Evolutionary conservation across 2,329 filamentous ascomycete genomes (phyloP).

Genomic region (Aspergillus fijiensis): DNA sequence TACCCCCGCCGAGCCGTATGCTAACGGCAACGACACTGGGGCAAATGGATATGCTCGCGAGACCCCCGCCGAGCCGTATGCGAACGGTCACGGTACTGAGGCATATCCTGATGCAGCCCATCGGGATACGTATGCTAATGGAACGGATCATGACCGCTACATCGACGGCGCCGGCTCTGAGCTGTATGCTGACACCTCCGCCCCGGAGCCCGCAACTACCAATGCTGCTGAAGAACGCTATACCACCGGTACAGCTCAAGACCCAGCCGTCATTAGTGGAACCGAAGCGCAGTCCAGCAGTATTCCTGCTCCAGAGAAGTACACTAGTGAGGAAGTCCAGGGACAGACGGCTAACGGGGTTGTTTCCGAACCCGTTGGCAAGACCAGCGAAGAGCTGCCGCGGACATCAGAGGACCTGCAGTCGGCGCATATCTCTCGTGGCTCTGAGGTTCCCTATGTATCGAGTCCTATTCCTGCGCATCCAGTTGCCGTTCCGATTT

Average conservation of each 20-base stretch:
- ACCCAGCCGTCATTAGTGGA: background rate
- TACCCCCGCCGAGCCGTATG: background rate
- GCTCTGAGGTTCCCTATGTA: background rate
- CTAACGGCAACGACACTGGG: too few species aligned
- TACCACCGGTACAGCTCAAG: background rate
- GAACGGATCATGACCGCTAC: background rate
- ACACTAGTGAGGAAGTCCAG: background rate
- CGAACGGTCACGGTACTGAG: too few species aligned
- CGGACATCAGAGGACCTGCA: background rate
- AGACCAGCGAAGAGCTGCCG: background rate
- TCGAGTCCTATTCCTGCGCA: slow-evolving; percentile 5
- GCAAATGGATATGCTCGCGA: too few species aligned
- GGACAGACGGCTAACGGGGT: background rate
- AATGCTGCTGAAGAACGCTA: background rate
- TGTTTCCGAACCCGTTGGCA: background rate
- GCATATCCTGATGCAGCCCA: background rate
- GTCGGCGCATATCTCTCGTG: background rate
- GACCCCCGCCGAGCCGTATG: too few species aligned
- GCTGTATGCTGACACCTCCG: background rate
- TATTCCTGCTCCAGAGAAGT: background rate
- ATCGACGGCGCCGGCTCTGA: background rate
- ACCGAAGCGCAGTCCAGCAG: background rate
- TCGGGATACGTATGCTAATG: background rate
- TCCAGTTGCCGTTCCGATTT: slow-evolving; percentile 18
- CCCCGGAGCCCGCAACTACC: background rate